Base-by-base conservation (phyloP, 2,329 filamentous ascomycete genomes). In the Cadophora sp. region DNA sequence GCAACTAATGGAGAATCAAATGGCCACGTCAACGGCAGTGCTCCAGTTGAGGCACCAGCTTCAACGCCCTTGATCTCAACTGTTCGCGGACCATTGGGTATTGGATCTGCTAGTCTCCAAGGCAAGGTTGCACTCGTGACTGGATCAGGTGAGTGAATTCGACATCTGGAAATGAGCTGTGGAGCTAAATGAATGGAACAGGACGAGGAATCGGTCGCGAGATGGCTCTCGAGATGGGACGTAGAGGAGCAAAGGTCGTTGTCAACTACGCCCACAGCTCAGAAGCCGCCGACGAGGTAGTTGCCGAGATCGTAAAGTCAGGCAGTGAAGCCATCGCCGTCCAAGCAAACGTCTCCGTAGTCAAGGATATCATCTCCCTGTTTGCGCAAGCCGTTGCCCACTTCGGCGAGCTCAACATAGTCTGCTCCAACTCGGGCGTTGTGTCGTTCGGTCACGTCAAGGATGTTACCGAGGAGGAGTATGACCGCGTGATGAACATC, bases 201-300 rank as follows among this genome's bases (percentile, higher is more conserved):
- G 83, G 86, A 74, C 87, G 88, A 77, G 89, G 88, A 72, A 90
- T 91, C 71, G 89, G 89, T 67, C 84, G 85, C 62, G 86, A 86
- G 72, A 90, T 91, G 83, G 89, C 88, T 62, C 81, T 86, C 63
- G 87, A 90, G 79, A 85, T 91, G 65, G 89, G 85, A 67, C 82
- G 84, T 69, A 86, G 87, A 67, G 89, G 89, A 62, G 89, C 88
- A 73, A 86, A 82, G 64, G 82, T 92, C 62, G 82, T 91, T 72
- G 77, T 82, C 41, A 76, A 78, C 24, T 81, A 85, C 0, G 90
- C 90, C 24, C 82, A 89, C 88, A 56, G 89, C 64, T 75, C 83
- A 0, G 84, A 82, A 20, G 85, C 88, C 22, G 90, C 90, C 63
- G 84, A 91, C 71, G 83, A 88, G 75, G 84, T 91, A 66, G 89